Conservation (phyloP, 192 early-diverging fungal species). For the Podila verticillata region DNA sequence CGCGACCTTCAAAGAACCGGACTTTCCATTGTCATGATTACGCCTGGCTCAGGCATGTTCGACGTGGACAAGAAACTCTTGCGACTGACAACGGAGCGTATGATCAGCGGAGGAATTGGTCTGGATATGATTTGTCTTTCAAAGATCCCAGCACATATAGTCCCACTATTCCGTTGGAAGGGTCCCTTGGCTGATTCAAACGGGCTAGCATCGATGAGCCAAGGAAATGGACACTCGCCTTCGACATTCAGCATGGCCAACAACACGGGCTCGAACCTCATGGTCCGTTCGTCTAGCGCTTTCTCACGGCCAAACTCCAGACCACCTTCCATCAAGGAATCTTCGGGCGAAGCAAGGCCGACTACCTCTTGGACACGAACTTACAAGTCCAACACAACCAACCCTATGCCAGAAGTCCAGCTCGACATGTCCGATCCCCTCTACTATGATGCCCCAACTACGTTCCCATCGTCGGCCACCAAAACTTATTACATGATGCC, state of each 20-base stretch:
- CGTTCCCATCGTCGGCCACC: constrained; percentile 27
- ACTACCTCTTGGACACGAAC: constrained; percentile 14
- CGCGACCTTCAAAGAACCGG: constrained; percentile 94
- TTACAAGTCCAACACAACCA: constrained; percentile 17
- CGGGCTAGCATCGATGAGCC: constrained; percentile 8
- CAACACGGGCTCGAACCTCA: constrained; percentile 16
- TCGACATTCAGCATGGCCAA: constrained; percentile 21
- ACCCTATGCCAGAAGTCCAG: constrained; percentile 37
- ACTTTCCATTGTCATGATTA: constrained; percentile 88
- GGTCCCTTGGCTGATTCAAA: constrained; percentile 38
- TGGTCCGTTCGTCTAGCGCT: constrained; percentile 22
- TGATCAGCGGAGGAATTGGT: constrained; percentile 91
- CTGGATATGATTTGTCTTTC: constrained; percentile 94
- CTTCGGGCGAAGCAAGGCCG: constrained; percentile 19
- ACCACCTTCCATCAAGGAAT: constrained; percentile 29
- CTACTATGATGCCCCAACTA: constrained; percentile 57
- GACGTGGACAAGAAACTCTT: constrained; percentile 85
- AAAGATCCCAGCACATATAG: constrained; percentile 85
- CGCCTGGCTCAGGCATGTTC: constrained; percentile 90
- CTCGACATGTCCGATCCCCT: constrained; percentile 57
- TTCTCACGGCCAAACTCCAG: constrained; percentile 20
- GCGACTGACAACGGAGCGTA: constrained; percentile 93
- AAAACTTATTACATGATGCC: constrained; percentile 77
- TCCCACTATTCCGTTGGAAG: constrained; percentile 82
- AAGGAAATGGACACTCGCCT: constrained; percentile 29